Base-by-base conservation (phyloP, 2,329 filamentous ascomycete genomes). In the Aspergillus proliferans region DNA sequence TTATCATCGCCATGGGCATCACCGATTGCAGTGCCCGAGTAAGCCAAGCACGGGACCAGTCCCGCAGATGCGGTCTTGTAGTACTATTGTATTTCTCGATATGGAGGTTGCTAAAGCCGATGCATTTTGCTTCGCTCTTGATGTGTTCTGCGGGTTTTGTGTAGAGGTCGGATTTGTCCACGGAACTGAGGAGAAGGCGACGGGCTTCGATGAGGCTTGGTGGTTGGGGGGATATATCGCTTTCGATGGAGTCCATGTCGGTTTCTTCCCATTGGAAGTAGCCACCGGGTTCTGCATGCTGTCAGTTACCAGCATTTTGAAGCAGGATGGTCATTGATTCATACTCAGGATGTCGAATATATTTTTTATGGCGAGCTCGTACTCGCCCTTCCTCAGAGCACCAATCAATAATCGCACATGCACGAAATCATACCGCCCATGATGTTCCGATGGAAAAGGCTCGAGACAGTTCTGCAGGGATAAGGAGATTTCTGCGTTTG, bases 241-340 rank as follows among this genome's bases (percentile, higher is more conserved):
- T 62, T 33, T 48, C 46, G 51, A 58, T 59, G 7, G 51, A 47
- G 1, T 46, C 51, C 14, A 49, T 30, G 52, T 61, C 55, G 19
- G 58, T 47, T 40, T 64, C 61, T 47, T 61, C 59, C 61, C 61
- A 64, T 51, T 61, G 61, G 42, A 64, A 52, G 49, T 61, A 55
- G 26, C 61, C 61, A 22, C 53, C 58, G 12, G 55, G 57, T 49
- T 56, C 61, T 63, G 9, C 12, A 6, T 3, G 5, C 26, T 40
- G 38, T 40, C 24, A 43, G 22, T 14, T 14, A 15, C 3, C 4
- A 15, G 3, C 6, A 19, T 7, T 4, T n/a, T 18, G 41, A 8
- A 19, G 6, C 4, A 3, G 18, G 10, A n/a, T 30, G 24, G 3
- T 41, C 19, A 21, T 24, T 41, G 10, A 22, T 5, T 47, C 50